Evolutionary conservation across 257 asterid genomes (phyloP).

Genomic region (Solanum pinnatisectum): DNA sequence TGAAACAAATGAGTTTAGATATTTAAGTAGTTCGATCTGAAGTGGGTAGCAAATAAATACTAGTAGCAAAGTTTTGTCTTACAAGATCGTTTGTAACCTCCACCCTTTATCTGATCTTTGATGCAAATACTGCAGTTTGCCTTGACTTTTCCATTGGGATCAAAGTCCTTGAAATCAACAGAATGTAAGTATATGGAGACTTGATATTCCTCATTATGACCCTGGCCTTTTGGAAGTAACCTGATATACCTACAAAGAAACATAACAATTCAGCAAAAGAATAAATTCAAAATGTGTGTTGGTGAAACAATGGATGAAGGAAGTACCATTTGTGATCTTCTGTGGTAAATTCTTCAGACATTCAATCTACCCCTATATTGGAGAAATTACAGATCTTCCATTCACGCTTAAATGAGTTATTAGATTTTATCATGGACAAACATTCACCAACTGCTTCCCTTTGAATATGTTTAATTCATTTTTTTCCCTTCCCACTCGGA

Average conservation of each 20-base stretch:
- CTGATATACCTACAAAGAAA: background rate
- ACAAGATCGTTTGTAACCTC: background rate
- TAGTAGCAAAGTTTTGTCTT: background rate
- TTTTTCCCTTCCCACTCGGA: background rate
- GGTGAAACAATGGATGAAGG: background rate
- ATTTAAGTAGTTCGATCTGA: background rate
- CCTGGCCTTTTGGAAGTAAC: background rate
- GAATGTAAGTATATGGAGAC: background rate
- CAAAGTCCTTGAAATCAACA: background rate
- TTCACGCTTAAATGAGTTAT: background rate
- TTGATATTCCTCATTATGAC: background rate
- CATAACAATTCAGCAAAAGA: background rate
- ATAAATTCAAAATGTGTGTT: background rate
- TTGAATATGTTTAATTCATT: background rate
- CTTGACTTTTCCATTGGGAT: background rate
- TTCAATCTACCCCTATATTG: background rate
- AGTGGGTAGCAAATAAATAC: background rate
- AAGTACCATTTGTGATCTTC: background rate
- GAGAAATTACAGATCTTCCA: background rate
- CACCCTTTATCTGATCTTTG: background rate
- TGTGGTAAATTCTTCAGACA: background rate
- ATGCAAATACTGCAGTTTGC: background rate
- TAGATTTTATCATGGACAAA: background rate
- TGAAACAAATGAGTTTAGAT: background rate
- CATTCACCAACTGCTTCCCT: background rate